A percentile compares a stretch with the other conserved stretches of the same genome.
Conservation (phyloP, 345 rosid genomes). For the Balakata baccata region DNA sequence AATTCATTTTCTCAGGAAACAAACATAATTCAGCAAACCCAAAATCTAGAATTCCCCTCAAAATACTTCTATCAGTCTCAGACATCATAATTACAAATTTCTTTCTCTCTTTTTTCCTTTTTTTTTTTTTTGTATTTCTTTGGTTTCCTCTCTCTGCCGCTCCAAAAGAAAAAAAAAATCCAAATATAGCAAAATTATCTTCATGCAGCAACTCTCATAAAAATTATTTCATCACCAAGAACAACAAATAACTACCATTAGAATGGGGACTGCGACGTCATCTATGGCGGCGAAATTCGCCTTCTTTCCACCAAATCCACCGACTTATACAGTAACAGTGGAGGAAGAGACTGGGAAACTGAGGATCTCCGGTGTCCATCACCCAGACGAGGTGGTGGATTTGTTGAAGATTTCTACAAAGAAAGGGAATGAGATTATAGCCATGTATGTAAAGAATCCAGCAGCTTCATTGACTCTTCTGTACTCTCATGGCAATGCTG, state of each 20-base stretch:
- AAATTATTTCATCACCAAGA: background rate
- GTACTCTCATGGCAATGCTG: conserved; percentile 93
- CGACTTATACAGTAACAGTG: conserved; percentile 53
- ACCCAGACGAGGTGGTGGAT: conserved; percentile 53
- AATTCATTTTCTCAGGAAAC: conserved; percentile 29
- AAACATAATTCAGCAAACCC: conserved; percentile 24
- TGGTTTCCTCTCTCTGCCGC: conserved; percentile 4
- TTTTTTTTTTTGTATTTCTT: too few relatives aligned
- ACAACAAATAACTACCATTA: background rate
- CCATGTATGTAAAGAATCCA: conserved; percentile 61
- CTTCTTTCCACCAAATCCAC: conserved; percentile 89
- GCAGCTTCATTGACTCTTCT: conserved; percentile 67
- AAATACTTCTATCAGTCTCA: background rate
- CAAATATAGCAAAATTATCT: background rate
- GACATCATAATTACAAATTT: conserved; percentile 8
- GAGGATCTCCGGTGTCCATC: conserved; percentile 45
- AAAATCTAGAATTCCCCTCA: conserved; percentile 15
- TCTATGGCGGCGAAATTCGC: conserved; percentile 90
- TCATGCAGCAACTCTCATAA: conserved; percentile 18
- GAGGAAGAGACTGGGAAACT: conserved; percentile 61
- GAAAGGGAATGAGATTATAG: conserved; percentile 73
- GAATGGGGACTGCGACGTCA: conserved; percentile 80
- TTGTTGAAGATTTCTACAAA: conserved; percentile 55
- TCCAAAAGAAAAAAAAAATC: background rate
- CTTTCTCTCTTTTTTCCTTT: background rate